Conservation (phyloP, 305 asterid genomes). For the Solanum aculeatissimum region DNA sequence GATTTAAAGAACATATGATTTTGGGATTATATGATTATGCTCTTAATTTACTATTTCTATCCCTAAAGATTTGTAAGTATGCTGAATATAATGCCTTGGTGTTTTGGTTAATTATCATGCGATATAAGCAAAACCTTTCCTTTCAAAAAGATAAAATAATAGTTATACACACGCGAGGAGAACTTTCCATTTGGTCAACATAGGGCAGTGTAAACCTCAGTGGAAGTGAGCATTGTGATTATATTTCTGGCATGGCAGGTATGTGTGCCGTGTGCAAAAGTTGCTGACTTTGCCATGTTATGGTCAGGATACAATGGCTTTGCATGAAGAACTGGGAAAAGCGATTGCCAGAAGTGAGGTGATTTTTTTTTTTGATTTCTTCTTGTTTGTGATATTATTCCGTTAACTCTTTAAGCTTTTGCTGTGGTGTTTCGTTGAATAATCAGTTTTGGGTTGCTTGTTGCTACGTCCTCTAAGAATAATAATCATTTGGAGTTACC, state of each 20-base stretch:
- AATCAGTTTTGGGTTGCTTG: background rate
- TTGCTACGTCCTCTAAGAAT: background rate
- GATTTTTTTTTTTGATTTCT: constrained; percentile 3
- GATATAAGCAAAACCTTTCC: background rate
- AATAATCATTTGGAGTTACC: background rate
- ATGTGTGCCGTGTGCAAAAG: constrained; percentile 19
- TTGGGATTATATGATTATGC: background rate
- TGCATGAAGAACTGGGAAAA: constrained; percentile 53
- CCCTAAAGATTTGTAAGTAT: background rate
- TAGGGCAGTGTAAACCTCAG: constrained; percentile 1
- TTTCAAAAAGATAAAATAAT: background rate
- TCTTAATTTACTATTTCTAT: background rate
- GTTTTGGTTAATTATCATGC: background rate
- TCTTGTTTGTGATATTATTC: background rate
- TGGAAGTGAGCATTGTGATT: constrained; percentile 20
- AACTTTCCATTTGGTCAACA: background rate
- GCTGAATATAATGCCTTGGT: background rate
- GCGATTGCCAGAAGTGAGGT: constrained; percentile 80
- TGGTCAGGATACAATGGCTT: constrained; percentile 65
- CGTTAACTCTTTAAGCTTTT: background rate
- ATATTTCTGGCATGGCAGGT: constrained; percentile 19
- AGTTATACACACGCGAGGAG: background rate
- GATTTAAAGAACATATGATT: background rate
- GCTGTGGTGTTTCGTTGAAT: background rate
- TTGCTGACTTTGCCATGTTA: constrained; percentile 46